These are phyloP conservation scores for Protomyces lactucae-debilis DNA, from an alignment of 1,139 yeast species.

Conservation along the genomic window DNA sequence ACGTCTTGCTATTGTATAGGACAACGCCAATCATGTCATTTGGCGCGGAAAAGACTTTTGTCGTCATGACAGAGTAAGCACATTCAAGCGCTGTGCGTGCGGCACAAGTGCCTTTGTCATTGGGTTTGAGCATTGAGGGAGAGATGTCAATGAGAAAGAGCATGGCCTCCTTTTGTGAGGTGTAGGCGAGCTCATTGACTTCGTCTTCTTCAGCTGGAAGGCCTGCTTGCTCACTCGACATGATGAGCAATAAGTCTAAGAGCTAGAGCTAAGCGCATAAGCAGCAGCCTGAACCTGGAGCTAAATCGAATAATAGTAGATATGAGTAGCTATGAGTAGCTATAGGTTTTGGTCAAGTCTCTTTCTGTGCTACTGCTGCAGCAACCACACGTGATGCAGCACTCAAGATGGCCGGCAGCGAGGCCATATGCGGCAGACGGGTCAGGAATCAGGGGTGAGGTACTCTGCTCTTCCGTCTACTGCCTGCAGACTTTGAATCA, in stretches of 20 bases:
- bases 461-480: too few species aligned
- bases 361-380: neutral
- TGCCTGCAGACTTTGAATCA: too few species aligned
- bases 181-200: conserved; percentile 35
- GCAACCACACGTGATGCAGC: too few species aligned
- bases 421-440: too few species aligned
- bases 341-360: neutral
- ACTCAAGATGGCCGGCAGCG: too few species aligned
- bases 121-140: conserved; percentile 36
- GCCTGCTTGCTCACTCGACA: neutral
- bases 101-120: conserved; percentile 18
- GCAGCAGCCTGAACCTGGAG: too few species aligned
- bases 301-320: too few species aligned
- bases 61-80: conserved; percentile 37
- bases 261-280: too few species aligned
- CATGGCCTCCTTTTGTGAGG: conserved; percentile 39
- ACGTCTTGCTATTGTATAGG: conserved; percentile 36
- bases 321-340: too few species aligned
- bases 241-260: neutral
- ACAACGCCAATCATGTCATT: conserved; percentile 39
- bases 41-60: conserved; percentile 37
- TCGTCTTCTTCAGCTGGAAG: neutral
- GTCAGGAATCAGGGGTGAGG: too few species aligned
- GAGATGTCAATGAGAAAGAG: conserved; percentile 42
- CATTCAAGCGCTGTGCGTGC: conserved; percentile 36